A percentile compares a stretch with the other conserved stretches of the same genome.
phyloP scores from a whole-genome alignment of 306 rosid genomes.

The Crotalaria pallida region DNA sequence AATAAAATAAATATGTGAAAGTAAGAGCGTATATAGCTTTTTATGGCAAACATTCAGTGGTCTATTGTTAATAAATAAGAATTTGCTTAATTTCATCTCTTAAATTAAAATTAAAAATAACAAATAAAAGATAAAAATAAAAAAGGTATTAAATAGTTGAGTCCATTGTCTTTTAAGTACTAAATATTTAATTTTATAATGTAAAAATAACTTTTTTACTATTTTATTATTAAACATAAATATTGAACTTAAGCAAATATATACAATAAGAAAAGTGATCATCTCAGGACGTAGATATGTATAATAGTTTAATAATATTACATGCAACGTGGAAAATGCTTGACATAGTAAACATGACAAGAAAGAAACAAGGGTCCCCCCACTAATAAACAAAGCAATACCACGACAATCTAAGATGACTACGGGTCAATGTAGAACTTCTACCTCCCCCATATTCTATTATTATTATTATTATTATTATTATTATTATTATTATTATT shows the following conservation, averaged over 20 bases:
- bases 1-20: not conserved
- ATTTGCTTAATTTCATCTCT: too few species aligned
- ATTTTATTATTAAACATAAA: too few species aligned
- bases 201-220: too few species aligned
- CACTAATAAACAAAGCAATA: not conserved
- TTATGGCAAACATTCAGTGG: not conserved
- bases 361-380: conserved; percentile 24
- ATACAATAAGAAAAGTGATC: not conserved
- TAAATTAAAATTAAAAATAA: too few species aligned
- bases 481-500: not conserved
- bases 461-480: not conserved
- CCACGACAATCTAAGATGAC: conserved; percentile 8
- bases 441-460: not conserved
- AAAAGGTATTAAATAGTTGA: too few species aligned
- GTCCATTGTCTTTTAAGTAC: too few species aligned
- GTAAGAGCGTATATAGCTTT: not conserved
- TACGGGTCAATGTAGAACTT: conserved; percentile 54
- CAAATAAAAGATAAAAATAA: too few species aligned
- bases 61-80: too few species aligned
- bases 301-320: not conserved
- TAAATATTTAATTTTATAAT: too few species aligned
- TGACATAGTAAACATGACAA: conserved; percentile 6
- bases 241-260: too few species aligned
- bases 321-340: conserved; percentile 55
- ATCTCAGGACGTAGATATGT: not conserved